phyloP scores from a whole-genome alignment of 2,329 filamentous ascomycete genomes.

The Grosmannia clavigera region DNA sequence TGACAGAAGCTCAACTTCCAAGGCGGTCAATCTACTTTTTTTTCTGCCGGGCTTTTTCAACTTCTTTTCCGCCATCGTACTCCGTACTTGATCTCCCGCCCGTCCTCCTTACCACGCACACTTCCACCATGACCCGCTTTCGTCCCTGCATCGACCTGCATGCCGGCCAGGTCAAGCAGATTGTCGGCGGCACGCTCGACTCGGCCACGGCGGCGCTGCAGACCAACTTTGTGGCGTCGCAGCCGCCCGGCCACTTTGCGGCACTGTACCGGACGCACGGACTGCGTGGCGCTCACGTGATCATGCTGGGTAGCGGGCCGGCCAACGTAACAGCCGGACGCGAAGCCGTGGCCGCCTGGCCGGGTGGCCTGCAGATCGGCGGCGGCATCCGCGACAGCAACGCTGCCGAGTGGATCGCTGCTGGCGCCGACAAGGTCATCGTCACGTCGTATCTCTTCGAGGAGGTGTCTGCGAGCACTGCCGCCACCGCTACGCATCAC shows the following conservation, averaged over 20 bases:
- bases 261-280: slow-evolving; percentile 64
- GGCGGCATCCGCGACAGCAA: slow-evolving; percentile 87
- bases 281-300: slow-evolving; percentile 77
- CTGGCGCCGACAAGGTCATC: slow-evolving; percentile 88
- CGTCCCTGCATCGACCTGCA: slow-evolving; percentile 95
- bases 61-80: background rate
- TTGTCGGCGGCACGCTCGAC: slow-evolving; percentile 86
- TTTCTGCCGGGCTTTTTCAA: background rate
- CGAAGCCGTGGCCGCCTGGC: slow-evolving; percentile 70
- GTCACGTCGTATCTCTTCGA: slow-evolving; percentile 95
- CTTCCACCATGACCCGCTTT: slow-evolving; percentile 67
- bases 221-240: slow-evolving; percentile 84
- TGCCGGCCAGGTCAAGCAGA: slow-evolving; percentile 96
- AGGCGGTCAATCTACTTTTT: slow-evolving; percentile 6
- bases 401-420: slow-evolving; percentile 73
- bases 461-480: slow-evolving; percentile 11
- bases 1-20: background rate
- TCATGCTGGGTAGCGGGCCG: slow-evolving; percentile 68
- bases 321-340: slow-evolving; percentile 71
- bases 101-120: too few relatives aligned
- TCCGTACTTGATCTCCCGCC: too few relatives aligned
- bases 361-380: slow-evolving; percentile 70
- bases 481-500: slow-evolving; percentile 18
- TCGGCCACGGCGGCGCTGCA: slow-evolving; percentile 53
- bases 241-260: slow-evolving; percentile 72